Base-by-base conservation (phyloP, 306 rosid genomes). In the Carpinus fangiana region DNA sequence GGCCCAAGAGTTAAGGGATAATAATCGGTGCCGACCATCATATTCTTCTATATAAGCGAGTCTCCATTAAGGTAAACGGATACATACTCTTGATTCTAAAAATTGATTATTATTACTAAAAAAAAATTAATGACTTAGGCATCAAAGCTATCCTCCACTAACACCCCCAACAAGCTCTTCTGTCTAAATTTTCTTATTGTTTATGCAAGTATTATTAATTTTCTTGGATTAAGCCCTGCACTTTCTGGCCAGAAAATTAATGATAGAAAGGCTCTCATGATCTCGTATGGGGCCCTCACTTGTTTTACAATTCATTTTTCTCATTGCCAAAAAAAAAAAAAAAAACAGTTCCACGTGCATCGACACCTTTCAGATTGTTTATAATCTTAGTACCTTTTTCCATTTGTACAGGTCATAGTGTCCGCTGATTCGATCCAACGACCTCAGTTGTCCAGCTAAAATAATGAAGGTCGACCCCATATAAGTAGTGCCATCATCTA, bases 291-390 rank as follows among this genome's bases (percentile, higher is more conserved):
- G 34, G 3, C 34, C 34, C 34, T 31, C 71, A 12, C 11, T 38
- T 3, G 47, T 65, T 56, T 17, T 34, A 16, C 14, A 9, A 1
- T 14, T n/a, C 47, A 7, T 4, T 16, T 31, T 31, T 31, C 34
- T 31, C 34, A 31, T 31, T 31, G 34, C 34, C 34, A 1, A 1
- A 31, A 23, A 34, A 34, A 34, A 34, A 34, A 34, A 34, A 18
- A 55, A 78, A 65, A 65, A 66, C 62, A 78, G 13, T 56, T 78
- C 57, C 82, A 76, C 76, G 69, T 78, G 86, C 83, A 84, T 81
- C 79, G 72, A 38, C 82, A 61, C 71, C 26, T 41, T 38, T 38
- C 71, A 66, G n/a, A 16, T 38, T 66, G 50, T 38, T 16, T 8
- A 23, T 23, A 57, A 10, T 10, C 31, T 20, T 0, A 17, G 57